phyloP scores from a whole-genome alignment of 129 eudicot species.

The Tanacetum coccineum region DNA sequence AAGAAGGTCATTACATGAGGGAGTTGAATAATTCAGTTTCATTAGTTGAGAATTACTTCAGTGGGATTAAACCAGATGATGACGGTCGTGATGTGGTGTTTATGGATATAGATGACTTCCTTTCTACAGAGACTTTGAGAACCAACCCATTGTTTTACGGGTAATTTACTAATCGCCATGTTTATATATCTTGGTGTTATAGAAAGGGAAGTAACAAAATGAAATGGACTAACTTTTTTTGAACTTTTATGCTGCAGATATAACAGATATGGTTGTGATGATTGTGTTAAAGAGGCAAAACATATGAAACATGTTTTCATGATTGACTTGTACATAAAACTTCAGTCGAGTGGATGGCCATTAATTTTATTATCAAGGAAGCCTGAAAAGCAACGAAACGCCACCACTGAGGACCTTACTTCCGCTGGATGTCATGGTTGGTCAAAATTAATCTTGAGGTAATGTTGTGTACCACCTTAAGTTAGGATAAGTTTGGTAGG shows the following conservation, averaged over 20 bases:
- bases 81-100: conserved; percentile 46
- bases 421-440: conserved; percentile 55
- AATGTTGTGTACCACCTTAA: conserved; percentile 8
- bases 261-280: conserved; percentile 25
- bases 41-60: conserved; percentile 43
- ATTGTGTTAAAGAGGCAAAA: conserved; percentile 41
- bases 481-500: no score
- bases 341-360: conserved; percentile 49
- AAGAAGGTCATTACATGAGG: conserved; percentile 58
- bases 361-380: conserved; percentile 58
- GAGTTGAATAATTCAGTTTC: conserved; percentile 43
- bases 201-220: background rate
- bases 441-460: conserved; percentile 63
- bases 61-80: conserved; percentile 24
- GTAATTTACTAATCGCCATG: conserved; percentile 21
- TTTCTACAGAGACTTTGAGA: conserved; percentile 22
- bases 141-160: conserved; percentile 21
- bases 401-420: conserved; percentile 34
- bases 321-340: conserved; percentile 42
- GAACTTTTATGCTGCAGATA: conserved; percentile 28
- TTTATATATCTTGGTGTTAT: background rate
- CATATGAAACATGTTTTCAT: conserved; percentile 38
- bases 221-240: background rate
- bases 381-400: conserved; percentile 42
- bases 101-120: conserved; percentile 59